phyloP scores from a whole-genome alignment of 2,329 filamentous ascomycete genomes.

The Ascochyta lentis region DNA sequence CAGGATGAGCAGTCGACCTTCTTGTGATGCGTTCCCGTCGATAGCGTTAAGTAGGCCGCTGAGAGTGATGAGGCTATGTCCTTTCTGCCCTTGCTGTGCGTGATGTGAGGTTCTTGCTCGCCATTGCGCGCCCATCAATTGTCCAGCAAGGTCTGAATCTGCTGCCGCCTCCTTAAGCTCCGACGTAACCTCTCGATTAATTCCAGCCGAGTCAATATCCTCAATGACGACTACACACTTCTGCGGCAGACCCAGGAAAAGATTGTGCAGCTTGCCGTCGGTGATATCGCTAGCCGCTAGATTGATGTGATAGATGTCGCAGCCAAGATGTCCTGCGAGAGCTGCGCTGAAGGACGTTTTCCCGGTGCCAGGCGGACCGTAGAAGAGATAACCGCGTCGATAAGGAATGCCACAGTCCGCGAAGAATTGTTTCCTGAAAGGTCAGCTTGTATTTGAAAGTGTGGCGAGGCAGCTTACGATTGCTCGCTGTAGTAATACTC shows the following conservation, averaged over 20 bases:
- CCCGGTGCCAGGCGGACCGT: slow-evolving; percentile 51
- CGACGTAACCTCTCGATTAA: slow-evolving; percentile 28
- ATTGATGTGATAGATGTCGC: slow-evolving; percentile 50
- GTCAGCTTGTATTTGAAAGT: neutral
- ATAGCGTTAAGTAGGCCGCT: slow-evolving; percentile 78
- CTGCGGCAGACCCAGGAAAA: slow-evolving; percentile 44
- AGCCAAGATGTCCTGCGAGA: slow-evolving; percentile 45
- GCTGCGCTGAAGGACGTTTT: slow-evolving; percentile 51
- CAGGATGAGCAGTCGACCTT: slow-evolving; percentile 81
- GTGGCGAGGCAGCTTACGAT: slow-evolving; percentile 16
- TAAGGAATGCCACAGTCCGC: slow-evolving; percentile 44
- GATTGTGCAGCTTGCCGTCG: slow-evolving; percentile 37
- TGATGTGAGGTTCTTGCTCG: neutral
- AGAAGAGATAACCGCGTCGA: slow-evolving; percentile 49
- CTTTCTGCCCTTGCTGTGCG: neutral
- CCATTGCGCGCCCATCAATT: slow-evolving; percentile 17
- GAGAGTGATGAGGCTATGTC: slow-evolving; percentile 59
- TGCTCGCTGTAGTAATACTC: slow-evolving; percentile 47
- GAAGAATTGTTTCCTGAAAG: slow-evolving; percentile 35
- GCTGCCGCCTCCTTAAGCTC: neutral
- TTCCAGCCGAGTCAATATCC: slow-evolving; percentile 49
- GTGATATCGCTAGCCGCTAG: slow-evolving; percentile 39
- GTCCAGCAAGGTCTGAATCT: slow-evolving; percentile 2
- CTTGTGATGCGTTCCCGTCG: slow-evolving; percentile 79
- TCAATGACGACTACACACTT: slow-evolving; percentile 52